Evolutionary conservation across 129 eudicot genomes (phyloP), one percentile per base, ranked within the genome.

Genomic region (Helichrysum umbraculigerum): DNA sequence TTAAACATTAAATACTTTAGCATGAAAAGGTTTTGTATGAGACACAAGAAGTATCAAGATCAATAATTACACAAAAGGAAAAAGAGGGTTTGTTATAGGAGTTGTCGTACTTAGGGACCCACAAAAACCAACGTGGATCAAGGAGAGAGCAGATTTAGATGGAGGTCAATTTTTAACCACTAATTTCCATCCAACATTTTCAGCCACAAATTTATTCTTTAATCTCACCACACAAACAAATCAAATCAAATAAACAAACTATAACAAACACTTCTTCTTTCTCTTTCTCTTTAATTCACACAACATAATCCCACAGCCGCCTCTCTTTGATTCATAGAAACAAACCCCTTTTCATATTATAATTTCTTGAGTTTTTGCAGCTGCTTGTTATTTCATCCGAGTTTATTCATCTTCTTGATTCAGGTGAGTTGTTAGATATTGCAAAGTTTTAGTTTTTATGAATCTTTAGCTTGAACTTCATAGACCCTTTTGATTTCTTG

Each of bases 181-280:
- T 30, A 79, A 30, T 79, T 79, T 34, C 1, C 25, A 6, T 37
- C 79, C 54, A 39, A 68, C 52, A 66, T 79, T 79, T 73, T 66
- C 83, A 79, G 70, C 83, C 83, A 79, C 83, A 79, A 73, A 79
- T 16, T 73, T 41, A 15, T 35, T 62, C 72, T 21, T 21, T n/a
- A 7, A 7, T 32, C 47, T 32, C 25, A 65, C 47, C 70, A 32
- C 70, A 33, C 70, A 29, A 65, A 25, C 28, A 33, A 32, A 8
- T 7, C 11, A 32, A 25, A 25, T 12, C 2, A 16, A 65, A 65
- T 8, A 57, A n/a, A 57, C 7, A 58, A 32, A 32, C 34, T 32
- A 32, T 30, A 0, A 1, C 64, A 20, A 3, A 32, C 21, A 35
- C 44, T 65, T 60, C 44, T 33, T 60, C 11, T 66, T 75, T 19